Evolutionary conservation across 2,329 filamentous ascomycete genomes (phyloP).

Genomic region (Hypoxylon sp.): DNA sequence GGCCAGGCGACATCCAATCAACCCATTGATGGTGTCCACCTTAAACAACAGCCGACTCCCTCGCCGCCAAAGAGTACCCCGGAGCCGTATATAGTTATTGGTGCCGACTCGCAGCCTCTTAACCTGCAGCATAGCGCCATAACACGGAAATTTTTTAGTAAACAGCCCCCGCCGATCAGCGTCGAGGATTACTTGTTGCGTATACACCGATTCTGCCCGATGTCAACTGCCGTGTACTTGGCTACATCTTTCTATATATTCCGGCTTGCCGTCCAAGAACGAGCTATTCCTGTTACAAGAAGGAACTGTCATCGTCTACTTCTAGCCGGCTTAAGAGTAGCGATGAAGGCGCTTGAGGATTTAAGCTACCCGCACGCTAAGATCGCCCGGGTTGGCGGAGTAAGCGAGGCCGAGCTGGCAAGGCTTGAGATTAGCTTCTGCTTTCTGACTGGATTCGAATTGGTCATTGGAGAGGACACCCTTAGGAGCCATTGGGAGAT

Average conservation of each 20-base stretch:
- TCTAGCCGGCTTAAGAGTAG: constrained; percentile 85
- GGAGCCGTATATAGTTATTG: constrained; percentile 71
- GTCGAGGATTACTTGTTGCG: constrained; percentile 88
- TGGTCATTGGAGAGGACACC: constrained; percentile 72
- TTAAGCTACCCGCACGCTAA: constrained; percentile 86
- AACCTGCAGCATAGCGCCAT: constrained; percentile 86
- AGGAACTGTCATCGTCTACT: constrained; percentile 89
- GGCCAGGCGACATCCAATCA: constrained; percentile 47
- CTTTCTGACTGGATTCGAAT: constrained; percentile 86
- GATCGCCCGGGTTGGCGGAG: constrained; percentile 88
- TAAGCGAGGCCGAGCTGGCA: constrained; percentile 84
- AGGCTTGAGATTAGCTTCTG: constrained; percentile 91
- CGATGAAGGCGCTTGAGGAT: constrained; percentile 96
- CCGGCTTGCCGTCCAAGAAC: constrained; percentile 81
- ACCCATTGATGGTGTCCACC: constrained; percentile 68
- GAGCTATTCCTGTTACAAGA: constrained; percentile 81
- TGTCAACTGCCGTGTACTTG: constrained; percentile 93
- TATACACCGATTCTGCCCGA: constrained; percentile 90
- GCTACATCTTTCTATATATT: constrained; percentile 91
- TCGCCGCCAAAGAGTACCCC: constrained; percentile 46
- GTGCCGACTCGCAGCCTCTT: constrained; percentile 78
- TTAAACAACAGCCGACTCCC: constrained; percentile 56
- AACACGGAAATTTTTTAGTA: constrained; percentile 93
- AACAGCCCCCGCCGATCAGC: constrained; percentile 84
- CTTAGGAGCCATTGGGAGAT: constrained; percentile 76